Conservation (phyloP, 2,329 filamentous ascomycete genomes). For the Diplocarpon rosae region DNA sequence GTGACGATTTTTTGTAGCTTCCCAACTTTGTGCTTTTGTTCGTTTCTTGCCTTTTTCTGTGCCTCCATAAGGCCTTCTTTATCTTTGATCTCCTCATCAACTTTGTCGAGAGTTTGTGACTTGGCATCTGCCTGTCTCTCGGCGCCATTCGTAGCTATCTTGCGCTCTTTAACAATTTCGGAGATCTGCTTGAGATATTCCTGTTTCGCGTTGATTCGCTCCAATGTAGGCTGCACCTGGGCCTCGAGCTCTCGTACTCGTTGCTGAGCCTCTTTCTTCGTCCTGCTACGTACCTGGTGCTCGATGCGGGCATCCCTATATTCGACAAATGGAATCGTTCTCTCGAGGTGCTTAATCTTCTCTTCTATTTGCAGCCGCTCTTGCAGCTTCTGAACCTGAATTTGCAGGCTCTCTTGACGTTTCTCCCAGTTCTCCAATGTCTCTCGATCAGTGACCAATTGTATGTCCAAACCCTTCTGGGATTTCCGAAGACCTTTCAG, state of each 20-base stretch:
- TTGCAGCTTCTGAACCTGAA: constrained; percentile 71
- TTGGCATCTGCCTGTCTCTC: constrained; percentile 41
- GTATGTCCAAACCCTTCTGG: constrained; percentile 52
- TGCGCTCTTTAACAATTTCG: constrained; percentile 42
- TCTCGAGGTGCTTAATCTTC: constrained; percentile 53
- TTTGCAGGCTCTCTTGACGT: constrained; percentile 62
- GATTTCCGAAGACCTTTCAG: constrained; percentile 60
- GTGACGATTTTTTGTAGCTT: constrained; percentile 47
- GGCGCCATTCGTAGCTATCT: constrained; percentile 39
- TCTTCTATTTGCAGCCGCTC: constrained; percentile 61
- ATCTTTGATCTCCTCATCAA: constrained; percentile 29
- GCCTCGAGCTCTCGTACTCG: constrained; percentile 50
- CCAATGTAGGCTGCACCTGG: constrained; percentile 54
- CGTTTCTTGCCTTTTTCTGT: constrained; percentile 37
- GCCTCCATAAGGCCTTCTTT: constrained; percentile 37
- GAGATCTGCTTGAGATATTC: constrained; percentile 51
- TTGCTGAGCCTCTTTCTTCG: constrained; percentile 40
- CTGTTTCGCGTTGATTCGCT: constrained; percentile 59
- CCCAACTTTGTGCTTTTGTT: constrained; percentile 39
- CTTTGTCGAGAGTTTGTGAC: constrained; percentile 32
- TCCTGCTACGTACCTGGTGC: constrained; percentile 41
- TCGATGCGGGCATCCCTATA: constrained; percentile 46
- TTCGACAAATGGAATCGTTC: constrained; percentile 52
- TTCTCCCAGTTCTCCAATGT: constrained; percentile 55
- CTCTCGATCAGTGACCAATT: constrained; percentile 48